Conservation (phyloP, 2,329 filamentous ascomycete species). For the Pestalotiopsis sp. region DNA sequence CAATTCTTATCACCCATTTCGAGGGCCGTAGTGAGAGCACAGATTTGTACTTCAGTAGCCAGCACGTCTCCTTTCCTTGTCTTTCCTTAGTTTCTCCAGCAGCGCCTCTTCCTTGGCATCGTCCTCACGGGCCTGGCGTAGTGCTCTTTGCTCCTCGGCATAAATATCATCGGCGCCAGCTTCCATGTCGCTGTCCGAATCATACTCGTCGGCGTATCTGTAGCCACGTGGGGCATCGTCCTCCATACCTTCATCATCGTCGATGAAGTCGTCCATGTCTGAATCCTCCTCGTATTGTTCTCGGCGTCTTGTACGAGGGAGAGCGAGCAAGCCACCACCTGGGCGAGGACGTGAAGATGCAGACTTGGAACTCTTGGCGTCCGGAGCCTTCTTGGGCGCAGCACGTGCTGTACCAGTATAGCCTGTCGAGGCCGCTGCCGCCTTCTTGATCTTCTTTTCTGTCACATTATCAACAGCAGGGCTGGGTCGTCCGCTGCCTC, state of each 20-base stretch:
- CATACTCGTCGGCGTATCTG: slow-evolving; percentile 47
- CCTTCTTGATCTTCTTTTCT: slow-evolving; percentile 64
- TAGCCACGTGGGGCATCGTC: slow-evolving; percentile 45
- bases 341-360: slow-evolving; percentile 22
- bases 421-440: slow-evolving; percentile 62
- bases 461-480: slow-evolving; percentile 37
- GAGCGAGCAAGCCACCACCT: slow-evolving; percentile 37
- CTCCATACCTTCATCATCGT: slow-evolving; percentile 58
- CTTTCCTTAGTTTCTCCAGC: slow-evolving; percentile 43
- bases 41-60: not conserved
- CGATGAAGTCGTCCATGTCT: slow-evolving; percentile 50
- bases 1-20: not conserved
- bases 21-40: not conserved
- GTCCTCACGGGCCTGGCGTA: slow-evolving; percentile 64
- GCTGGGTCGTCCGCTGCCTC: slow-evolving; percentile 26
- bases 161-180: slow-evolving; percentile 75
- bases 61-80: slow-evolving; percentile 31
- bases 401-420: slow-evolving; percentile 67
- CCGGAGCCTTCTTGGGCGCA: slow-evolving; percentile 39
- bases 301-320: slow-evolving; percentile 29
- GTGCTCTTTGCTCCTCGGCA: slow-evolving; percentile 66
- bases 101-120: slow-evolving; percentile 53
- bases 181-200: slow-evolving; percentile 77
- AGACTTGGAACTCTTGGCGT: slow-evolving; percentile 18
- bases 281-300: slow-evolving; percentile 59